A percentile compares a stretch with the other conserved stretches of the same genome.
These are phyloP conservation scores for Fusarium hostae DNA, from an alignment of 2,329 filamentous ascomycete species.

Conservation along the genomic window DNA sequence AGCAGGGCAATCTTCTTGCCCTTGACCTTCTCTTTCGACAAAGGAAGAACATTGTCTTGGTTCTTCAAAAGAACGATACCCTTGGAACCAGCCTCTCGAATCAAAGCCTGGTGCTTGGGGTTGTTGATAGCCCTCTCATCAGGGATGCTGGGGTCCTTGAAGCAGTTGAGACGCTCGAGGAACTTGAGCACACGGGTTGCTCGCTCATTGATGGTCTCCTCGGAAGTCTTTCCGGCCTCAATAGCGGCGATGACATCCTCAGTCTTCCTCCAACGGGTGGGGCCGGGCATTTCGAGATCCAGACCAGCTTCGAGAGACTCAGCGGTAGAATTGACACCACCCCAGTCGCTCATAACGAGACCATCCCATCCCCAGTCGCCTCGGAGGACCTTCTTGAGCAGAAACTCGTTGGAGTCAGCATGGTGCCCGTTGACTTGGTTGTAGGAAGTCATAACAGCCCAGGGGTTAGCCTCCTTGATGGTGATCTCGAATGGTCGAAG, in stretches of 20 bases:
- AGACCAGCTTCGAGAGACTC: conserved; percentile 48
- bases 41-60: conserved; percentile 65
- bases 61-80: conserved; percentile 74
- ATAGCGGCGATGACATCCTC: conserved; percentile 48
- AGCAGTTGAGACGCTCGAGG: conserved; percentile 44
- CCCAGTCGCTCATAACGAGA: conserved; percentile 54
- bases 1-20: conserved; percentile 50
- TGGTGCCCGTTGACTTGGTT: conserved; percentile 55
- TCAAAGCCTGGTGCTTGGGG: conserved; percentile 48
- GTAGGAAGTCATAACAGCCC: conserved; percentile 51
- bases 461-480: conserved; percentile 54
- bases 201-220: conserved; percentile 46
- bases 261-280: conserved; percentile 46
- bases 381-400: conserved; percentile 52
- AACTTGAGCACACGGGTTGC: conserved; percentile 47
- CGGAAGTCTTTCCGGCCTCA: conserved; percentile 44
- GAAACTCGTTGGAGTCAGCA: conserved; percentile 45
- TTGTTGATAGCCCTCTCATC: conserved; percentile 46
- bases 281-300: conserved; percentile 54
- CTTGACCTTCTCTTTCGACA: conserved; percentile 53
- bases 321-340: conserved; percentile 46
- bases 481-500: conserved; percentile 55
- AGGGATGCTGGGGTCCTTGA: conserved; percentile 45
- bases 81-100: conserved; percentile 54
- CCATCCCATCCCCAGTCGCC: conserved; percentile 57